These are phyloP conservation scores for Beauveria rudraprayagi DNA, from an alignment of 2,329 filamentous ascomycete genomes.

Conservation along the genomic window DNA sequence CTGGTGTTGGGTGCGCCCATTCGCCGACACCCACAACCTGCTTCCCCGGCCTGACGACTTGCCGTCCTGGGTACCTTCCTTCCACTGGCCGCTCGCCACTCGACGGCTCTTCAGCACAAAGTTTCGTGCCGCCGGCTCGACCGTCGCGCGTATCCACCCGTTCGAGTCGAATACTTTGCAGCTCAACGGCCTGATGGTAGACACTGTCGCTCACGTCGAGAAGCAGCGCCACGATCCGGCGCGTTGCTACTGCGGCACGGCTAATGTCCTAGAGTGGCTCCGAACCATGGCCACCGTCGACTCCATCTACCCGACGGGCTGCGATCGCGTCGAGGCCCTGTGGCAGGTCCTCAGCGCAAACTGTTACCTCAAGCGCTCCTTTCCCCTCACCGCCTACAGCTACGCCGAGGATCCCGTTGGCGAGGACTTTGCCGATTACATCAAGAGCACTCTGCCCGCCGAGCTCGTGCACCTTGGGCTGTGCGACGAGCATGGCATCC, in stretches of 20 bases:
- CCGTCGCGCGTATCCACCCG: neutral
- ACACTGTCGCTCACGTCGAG: neutral
- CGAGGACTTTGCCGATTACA: slow-evolving; percentile 7
- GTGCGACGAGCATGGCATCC: neutral
- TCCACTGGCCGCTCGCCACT: neutral
- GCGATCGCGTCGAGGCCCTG: slow-evolving; percentile 9
- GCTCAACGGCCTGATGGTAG: slow-evolving; percentile 2
- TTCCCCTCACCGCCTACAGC: slow-evolving; percentile 6
- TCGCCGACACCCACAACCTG: slow-evolving; percentile 4
- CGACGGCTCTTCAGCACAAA: neutral
- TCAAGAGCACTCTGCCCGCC: neutral
- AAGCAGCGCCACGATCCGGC: neutral
- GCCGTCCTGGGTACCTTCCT: slow-evolving; percentile 12
- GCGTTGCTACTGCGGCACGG: neutral
- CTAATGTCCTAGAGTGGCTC: slow-evolving; percentile 3
- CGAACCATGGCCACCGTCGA: neutral
- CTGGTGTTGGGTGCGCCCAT: slow-evolving; percentile 7
- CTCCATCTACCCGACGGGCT: slow-evolving; percentile 5
- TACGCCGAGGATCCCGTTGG: slow-evolving; percentile 8
- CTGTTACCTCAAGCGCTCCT: slow-evolving; percentile 6
- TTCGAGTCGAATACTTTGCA: neutral
- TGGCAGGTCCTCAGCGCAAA: slow-evolving; percentile 10
- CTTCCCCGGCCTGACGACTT: neutral
- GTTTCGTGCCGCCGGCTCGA: slow-evolving; percentile 4
- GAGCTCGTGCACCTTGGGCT: neutral